A percentile compares a stretch with the other conserved stretches of the same genome.
Evolutionary conservation across 129 eudicot species (phyloP).

Genomic region (Oenanthe sinensis): DNA sequence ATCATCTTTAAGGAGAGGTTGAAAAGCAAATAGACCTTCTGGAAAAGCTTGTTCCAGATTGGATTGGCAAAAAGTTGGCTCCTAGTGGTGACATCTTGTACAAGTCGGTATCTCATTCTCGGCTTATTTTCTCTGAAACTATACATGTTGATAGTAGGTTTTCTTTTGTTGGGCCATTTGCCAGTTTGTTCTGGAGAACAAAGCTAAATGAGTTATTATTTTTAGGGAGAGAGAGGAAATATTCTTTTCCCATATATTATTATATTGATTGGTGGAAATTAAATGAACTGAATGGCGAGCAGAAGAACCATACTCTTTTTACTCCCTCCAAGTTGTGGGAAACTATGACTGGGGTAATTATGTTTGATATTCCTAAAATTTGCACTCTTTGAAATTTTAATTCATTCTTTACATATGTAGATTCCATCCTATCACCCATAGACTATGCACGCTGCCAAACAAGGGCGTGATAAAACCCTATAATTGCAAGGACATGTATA

Average conservation of each 20-base stretch:
- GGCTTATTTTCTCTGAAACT: background rate
- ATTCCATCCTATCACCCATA: too few species aligned
- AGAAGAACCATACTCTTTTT: background rate
- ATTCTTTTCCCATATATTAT: too few species aligned
- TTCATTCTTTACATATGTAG: background rate
- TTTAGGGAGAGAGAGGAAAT: background rate
- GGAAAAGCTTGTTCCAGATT: constrained; percentile 65
- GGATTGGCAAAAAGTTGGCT: constrained; percentile 51
- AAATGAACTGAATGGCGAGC: background rate
- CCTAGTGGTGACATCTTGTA: constrained; percentile 59
- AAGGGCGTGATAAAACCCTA: background rate
- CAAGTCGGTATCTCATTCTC: constrained; percentile 35
- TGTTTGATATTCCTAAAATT: background rate
- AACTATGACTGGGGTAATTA: background rate
- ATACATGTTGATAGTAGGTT: background rate
- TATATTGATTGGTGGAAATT: background rate
- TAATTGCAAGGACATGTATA: too few species aligned
- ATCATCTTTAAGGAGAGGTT: constrained; percentile 32
- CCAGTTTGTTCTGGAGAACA: background rate
- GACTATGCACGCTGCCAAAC: background rate
- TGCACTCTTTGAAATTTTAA: too few species aligned
- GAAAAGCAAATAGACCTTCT: constrained; percentile 46
- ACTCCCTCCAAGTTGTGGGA: background rate
- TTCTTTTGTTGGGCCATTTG: background rate
- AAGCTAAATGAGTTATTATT: background rate